phyloP scores from a whole-genome alignment of 2,329 filamentous ascomycete species.

The Scolecobasidium constrictum region DNA sequence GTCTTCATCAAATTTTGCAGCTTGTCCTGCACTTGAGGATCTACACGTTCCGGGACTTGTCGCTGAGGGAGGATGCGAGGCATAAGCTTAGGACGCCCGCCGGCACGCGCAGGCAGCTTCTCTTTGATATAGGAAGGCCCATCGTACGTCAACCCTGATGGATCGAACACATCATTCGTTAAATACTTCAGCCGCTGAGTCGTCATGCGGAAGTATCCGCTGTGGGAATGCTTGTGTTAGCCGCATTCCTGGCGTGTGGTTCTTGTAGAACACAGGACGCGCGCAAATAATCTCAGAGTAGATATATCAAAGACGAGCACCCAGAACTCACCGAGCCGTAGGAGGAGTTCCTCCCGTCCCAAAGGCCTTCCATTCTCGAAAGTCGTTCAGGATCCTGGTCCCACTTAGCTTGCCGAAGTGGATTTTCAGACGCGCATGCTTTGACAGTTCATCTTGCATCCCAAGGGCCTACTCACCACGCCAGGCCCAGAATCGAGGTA shows the following conservation, averaged over 20 bases:
- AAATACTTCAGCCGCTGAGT: slow-evolving; percentile 4
- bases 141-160: neutral
- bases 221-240: slow-evolving; percentile 3
- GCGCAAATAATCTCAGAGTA: too few relatives aligned
- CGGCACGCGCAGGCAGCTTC: slow-evolving; percentile 1
- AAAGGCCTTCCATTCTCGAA: slow-evolving; percentile 6
- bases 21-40: neutral
- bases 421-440: neutral
- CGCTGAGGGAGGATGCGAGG: slow-evolving; percentile 7
- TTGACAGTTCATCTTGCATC: neutral
- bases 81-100: slow-evolving; percentile 3
- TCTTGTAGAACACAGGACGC: too few relatives aligned
- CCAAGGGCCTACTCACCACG: slow-evolving; percentile 5
- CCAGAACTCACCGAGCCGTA: slow-evolving; percentile 1
- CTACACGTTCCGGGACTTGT: slow-evolving; percentile 1
- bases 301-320: too few relatives aligned
- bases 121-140: slow-evolving; percentile 6
- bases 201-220: slow-evolving; percentile 10
- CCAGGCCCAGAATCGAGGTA: slow-evolving; percentile 1
- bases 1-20: slow-evolving; percentile 2
- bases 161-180: slow-evolving; percentile 2
- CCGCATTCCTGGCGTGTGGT: neutral
- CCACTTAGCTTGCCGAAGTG: too few relatives aligned
- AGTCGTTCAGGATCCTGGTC: slow-evolving; percentile 8
- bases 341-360: slow-evolving; percentile 9